These are phyloP conservation scores for Monosporascus sp. DNA, from an alignment of 2,329 filamentous ascomycete species.

Conservation along the genomic window DNA sequence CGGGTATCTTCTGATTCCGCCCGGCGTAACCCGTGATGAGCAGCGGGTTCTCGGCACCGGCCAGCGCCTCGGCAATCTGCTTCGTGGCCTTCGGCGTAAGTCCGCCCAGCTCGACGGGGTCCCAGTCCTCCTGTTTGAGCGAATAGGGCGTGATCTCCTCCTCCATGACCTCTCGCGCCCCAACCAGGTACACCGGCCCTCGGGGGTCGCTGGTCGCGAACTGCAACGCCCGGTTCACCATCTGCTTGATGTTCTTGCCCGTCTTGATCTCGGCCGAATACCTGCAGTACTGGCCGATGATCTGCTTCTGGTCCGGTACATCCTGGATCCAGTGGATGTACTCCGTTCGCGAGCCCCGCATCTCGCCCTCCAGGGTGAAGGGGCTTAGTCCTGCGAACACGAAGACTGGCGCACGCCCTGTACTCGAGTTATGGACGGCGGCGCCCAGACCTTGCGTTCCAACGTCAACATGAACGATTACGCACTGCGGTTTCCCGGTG, in stretches of 20 bases:
- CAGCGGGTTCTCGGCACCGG: slow-evolving; percentile 59
- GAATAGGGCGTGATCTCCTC: slow-evolving; percentile 71
- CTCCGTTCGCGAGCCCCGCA: slow-evolving; percentile 71
- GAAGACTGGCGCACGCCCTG: slow-evolving; percentile 67
- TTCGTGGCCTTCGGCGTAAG: slow-evolving; percentile 46
- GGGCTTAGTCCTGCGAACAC: slow-evolving; percentile 76
- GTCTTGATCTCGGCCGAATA: slow-evolving; percentile 80
- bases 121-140: slow-evolving; percentile 66
- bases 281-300: slow-evolving; percentile 78
- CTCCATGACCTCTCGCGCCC: slow-evolving; percentile 78
- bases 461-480: slow-evolving; percentile 77
- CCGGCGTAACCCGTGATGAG: slow-evolving; percentile 68
- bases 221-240: slow-evolving; percentile 78
- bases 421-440: slow-evolving; percentile 74
- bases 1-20: slow-evolving; percentile 58
- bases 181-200: slow-evolving; percentile 75
- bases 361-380: slow-evolving; percentile 71
- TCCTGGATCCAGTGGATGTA: slow-evolving; percentile 87
- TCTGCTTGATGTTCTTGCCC: slow-evolving; percentile 80
- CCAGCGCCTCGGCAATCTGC: slow-evolving; percentile 57
- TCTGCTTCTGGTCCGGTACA: slow-evolving; percentile 74
- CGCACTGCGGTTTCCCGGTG: slow-evolving; percentile 67
- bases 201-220: slow-evolving; percentile 73
- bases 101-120: slow-evolving; percentile 61
- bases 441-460: slow-evolving; percentile 74